Conservation (phyloP, 2,329 filamentous ascomycete genomes). For the Trichoderma atrobrunneum region DNA sequence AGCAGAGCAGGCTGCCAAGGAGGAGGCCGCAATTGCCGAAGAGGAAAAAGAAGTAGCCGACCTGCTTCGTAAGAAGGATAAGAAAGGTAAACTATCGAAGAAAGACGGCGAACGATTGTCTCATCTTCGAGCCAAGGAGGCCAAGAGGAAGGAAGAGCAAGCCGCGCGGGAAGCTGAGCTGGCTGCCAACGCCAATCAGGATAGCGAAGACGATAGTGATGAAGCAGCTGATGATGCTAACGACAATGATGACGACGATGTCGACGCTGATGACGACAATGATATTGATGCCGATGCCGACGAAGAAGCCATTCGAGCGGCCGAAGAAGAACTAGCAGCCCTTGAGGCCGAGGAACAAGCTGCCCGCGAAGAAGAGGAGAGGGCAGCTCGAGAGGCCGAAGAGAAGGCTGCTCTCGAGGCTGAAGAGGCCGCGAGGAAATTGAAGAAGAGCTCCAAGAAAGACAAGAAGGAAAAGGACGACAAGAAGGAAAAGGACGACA, state of each 20-base stretch:
- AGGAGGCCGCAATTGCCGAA: conserved; percentile 12
- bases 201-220: background rate
- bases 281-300: conserved; percentile 30
- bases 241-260: conserved; percentile 25
- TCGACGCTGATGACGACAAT: conserved; percentile 23
- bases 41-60: conserved; percentile 9
- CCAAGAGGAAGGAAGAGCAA: conserved; percentile 18
- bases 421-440: conserved; percentile 35
- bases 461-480: conserved; percentile 37
- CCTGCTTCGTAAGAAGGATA: conserved; percentile 5
- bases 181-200: conserved; percentile 6
- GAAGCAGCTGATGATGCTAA: conserved; percentile 31
- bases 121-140: background rate
- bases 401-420: conserved; percentile 22
- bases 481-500: conserved; percentile 41
- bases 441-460: conserved; percentile 41
- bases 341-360: conserved; percentile 23
- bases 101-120: conserved; percentile 8
- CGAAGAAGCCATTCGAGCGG: conserved; percentile 23
- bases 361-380: conserved; percentile 25
- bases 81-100: conserved; percentile 10
- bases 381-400: conserved; percentile 28
- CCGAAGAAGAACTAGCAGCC: conserved; percentile 21
- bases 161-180: conserved; percentile 18
- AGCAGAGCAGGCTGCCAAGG: conserved; percentile 19